phyloP scores from a whole-genome alignment of 352 stramenopile species.

The Phytopythium vexans region DNA sequence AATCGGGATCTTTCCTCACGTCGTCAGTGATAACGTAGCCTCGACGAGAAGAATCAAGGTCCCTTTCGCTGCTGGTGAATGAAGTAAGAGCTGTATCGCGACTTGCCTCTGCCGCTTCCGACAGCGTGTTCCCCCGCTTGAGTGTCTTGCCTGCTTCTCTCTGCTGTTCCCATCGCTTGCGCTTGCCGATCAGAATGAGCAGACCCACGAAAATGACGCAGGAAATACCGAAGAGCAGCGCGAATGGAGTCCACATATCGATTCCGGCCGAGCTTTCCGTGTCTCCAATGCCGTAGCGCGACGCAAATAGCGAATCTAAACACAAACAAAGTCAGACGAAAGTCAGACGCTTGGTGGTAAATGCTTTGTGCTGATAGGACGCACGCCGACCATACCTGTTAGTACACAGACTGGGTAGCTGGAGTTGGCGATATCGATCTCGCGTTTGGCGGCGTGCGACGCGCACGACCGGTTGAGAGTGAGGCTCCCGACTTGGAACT shows the following conservation, averaged over 20 bases:
- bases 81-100: background rate
- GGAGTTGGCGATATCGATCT: constrained; percentile 14
- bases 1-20: constrained; percentile 43
- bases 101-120: background rate
- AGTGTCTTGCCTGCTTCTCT: constrained; percentile 1
- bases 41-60: background rate
- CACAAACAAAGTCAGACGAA: background rate
- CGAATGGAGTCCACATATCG: constrained; percentile 4
- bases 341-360: background rate
- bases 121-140: background rate
- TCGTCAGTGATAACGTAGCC: constrained; percentile 28
- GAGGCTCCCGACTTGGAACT: constrained; percentile 15
- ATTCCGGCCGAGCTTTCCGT: background rate
- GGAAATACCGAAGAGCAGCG: constrained; percentile 3
- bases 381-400: constrained; percentile 10
- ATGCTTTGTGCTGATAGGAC: background rate
- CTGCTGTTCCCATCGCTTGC: constrained; percentile 6
- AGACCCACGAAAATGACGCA: constrained; percentile 1
- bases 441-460: background rate
- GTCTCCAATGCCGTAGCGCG: constrained; percentile 3
- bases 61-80: background rate
- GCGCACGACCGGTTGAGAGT: constrained; percentile 5
- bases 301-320: constrained; percentile 1
- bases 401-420: constrained; percentile 25
- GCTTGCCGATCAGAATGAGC: constrained; percentile 6